Percentiles rank a stretch among this genome's conserved stretches.
Evolutionary conservation across 2,329 filamentous ascomycete species (phyloP).

Genomic region (Aspergillus hortae): DNA sequence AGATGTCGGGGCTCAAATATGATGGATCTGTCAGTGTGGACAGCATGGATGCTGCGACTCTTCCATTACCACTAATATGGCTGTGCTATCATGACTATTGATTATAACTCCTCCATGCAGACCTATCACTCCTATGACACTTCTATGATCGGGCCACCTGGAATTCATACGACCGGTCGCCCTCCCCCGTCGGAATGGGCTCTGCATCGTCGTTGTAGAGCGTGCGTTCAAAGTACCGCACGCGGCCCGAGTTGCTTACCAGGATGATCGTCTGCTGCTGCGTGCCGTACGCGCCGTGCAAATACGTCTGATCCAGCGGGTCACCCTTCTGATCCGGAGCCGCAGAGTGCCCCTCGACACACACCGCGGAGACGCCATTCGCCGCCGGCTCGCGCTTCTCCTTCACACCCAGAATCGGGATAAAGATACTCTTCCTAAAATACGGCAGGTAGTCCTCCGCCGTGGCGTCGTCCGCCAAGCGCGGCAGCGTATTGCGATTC

Average conservation of each 20-base stretch:
- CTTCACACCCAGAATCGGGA: slow-evolving; percentile 53
- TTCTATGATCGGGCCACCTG: slow-evolving; percentile 1
- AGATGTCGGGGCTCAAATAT: too few relatives aligned
- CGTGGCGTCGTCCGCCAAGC: slow-evolving; percentile 42
- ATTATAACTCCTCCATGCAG: background rate
- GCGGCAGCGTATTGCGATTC: slow-evolving; percentile 54
- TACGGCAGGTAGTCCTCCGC: slow-evolving; percentile 56
- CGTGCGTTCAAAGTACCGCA: slow-evolving; percentile 62
- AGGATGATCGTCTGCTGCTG: slow-evolving; percentile 62
- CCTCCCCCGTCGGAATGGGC: slow-evolving; percentile 43
- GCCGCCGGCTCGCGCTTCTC: slow-evolving; percentile 33
- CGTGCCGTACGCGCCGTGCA: slow-evolving; percentile 58
- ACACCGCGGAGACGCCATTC: slow-evolving; percentile 35
- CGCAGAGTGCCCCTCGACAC: slow-evolving; percentile 7
- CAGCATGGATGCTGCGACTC: too few relatives aligned
- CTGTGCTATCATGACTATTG: too few relatives aligned
- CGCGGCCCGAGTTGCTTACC: slow-evolving; percentile 51
- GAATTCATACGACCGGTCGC: slow-evolving; percentile 45
- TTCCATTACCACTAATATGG: too few relatives aligned
- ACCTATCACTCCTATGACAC: background rate
- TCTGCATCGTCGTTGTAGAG: slow-evolving; percentile 54
- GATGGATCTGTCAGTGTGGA: too few relatives aligned
- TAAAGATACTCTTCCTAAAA: slow-evolving; percentile 58
- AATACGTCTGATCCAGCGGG: slow-evolving; percentile 30
- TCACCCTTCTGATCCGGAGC: slow-evolving; percentile 8